Base-by-base conservation (phyloP, 805 yeast species). In the Starmerella vitae region DNA sequence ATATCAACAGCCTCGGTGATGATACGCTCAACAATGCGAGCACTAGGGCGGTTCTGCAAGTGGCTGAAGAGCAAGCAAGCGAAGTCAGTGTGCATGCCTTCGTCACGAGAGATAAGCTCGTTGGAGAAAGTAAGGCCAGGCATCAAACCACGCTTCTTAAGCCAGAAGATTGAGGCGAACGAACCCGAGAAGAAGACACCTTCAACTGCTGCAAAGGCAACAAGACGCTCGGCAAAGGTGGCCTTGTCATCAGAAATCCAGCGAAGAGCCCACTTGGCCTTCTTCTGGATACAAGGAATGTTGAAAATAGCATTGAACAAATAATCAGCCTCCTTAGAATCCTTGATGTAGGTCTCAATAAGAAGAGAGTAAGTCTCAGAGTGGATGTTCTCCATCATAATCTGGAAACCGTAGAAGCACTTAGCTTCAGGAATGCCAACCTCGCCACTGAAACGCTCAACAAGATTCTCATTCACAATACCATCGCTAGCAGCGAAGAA, bases 401-500 rank as follows among this genome's bases (percentile, higher is more conserved):
- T 91, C 70, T 88, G 98, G 82, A 91, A 88, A 34, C 98, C 98
- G 63, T 88, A 88, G 71, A 88, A 91, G 63, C 95, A 86, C 64
- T 88, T 86, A 55, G 97, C 98, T 69, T 88, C 98, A 41, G 98
- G 91, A 49, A 83, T 66, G 65, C 86, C 95, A 45, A 91, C 96
- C 66, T 88, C 97, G 49, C 94, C 94, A 42, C 93, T 78, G 68
- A 88, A 88, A 61, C 93, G 86, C 66, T 88, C 97, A 46, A 88
- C 95, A 61, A 88, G 73, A 66, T 88, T 88, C 68, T 88, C 98
- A 60, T 91, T 91, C 52, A 88, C 98, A 51, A 88, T 85, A 62
- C 98, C 98, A 62, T 88, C 98, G 33, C 94, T 82, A 32, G 98
- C 98, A 49, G 98, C 98, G 57, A 88, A 88, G 71, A 91, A 88